A percentile compares a stretch with the other conserved stretches of the same genome.
These are phyloP conservation scores for Candida sithepensis DNA, from an alignment of 805 yeast species.

Conservation along the genomic window DNA sequence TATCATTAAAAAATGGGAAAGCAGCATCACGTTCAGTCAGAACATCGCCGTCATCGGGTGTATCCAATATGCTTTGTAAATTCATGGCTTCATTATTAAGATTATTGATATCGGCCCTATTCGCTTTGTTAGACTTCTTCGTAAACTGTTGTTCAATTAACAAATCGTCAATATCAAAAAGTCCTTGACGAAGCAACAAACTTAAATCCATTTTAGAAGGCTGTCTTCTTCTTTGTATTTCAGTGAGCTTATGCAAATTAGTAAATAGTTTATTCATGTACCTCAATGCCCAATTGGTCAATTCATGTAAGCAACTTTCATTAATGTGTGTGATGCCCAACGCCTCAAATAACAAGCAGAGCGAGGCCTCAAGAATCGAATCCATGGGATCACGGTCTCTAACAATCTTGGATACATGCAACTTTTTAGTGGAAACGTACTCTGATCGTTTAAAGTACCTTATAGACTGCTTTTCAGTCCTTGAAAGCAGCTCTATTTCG, in stretches of 20 bases:
- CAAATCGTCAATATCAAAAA: constrained; percentile 38
- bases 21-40: constrained; percentile 39
- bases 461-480: neutral
- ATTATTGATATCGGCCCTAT: constrained; percentile 6
- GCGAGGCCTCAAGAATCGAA: constrained; percentile 28
- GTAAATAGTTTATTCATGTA: constrained; percentile 37
- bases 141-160: constrained; percentile 33
- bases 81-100: constrained; percentile 7
- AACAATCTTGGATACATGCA: neutral
- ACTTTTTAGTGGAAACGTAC: neutral
- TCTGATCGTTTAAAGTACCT: neutral
- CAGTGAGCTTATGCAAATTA: constrained; percentile 47
- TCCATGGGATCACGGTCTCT: constrained; percentile 29
- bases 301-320: constrained; percentile 35
- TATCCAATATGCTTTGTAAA: constrained; percentile 13
- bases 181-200: constrained; percentile 41
- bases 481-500: neutral
- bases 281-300: constrained; percentile 33
- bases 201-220: constrained; percentile 52
- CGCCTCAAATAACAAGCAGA: constrained; percentile 35
- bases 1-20: constrained; percentile 52
- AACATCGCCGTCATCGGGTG: constrained; percentile 22
- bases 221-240: constrained; percentile 55
- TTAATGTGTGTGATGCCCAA: constrained; percentile 28
- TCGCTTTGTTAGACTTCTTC: constrained; percentile 17